Evolutionary conservation across 495 filamentous ascomycete species (phyloP), one percentile per base, ranked within the genome.

Genomic region (Neurospora pannonica): DNA sequence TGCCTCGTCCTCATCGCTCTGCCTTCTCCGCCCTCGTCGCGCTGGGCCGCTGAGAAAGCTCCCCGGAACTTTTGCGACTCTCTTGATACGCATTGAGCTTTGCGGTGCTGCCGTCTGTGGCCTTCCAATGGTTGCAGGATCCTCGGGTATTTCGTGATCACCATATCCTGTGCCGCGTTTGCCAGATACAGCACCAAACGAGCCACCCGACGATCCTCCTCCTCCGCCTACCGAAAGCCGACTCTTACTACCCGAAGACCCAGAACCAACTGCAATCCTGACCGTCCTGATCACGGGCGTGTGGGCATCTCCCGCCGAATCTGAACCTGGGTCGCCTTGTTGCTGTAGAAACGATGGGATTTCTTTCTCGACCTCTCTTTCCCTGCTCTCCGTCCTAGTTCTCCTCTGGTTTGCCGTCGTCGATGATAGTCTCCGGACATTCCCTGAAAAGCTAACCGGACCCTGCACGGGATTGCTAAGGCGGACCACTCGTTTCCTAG

Each of bases 41-140:
- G 91, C 92, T 10, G 92, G 92, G 1, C 92, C 92, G 73, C 90
- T 93, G 31, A 94, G 83, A 76, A 93, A 94, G 73, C 87, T 89
- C 1, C 92, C 92, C 10, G 91, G 89, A 7, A 90, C 82, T 76
- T 92, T 92, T 19, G 89, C 90, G 38, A 93, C 87, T 75, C 91
- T 85, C 81, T 93, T 94, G n/a, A 92, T 83, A 1, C 92, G 89
- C 82, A 93, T 84, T 21, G 92, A 92, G 78, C 89, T 91, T 74
- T 90, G 91, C 0, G 88, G 81, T 2, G 87, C 90, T 31, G 83
- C 80, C 4, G 91, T 90, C 6, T 91, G 77, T 15, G 83, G 74
- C 31, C 84, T 79, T 17, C 81, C 78, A 67, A 80, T 79, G 38
- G 86, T 85, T 24, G 82, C 79, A 2, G 86, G 83, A 48, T 82